Evolutionary conservation across 306 rosid genomes (phyloP).

Genomic region (Chamaecrista fasciculata): DNA sequence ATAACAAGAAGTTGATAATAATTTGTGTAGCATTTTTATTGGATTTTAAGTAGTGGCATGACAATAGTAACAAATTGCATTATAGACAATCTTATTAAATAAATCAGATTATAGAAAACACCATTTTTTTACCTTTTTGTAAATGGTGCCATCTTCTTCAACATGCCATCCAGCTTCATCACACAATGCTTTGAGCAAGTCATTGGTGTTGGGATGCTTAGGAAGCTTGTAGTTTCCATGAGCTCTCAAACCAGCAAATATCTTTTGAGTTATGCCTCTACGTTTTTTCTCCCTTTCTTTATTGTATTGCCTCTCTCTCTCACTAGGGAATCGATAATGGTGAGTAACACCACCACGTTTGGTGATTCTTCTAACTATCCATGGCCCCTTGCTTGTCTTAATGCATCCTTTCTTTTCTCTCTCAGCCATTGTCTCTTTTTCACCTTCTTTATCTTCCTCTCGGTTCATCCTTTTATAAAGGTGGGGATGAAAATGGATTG

Average conservation of each 20-base stretch:
- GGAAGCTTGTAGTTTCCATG: constrained; percentile 31
- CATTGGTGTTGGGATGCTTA: constrained; percentile 22
- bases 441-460: not conserved
- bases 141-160: constrained; percentile 28
- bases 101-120: too few relatives aligned
- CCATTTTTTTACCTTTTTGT: not conserved
- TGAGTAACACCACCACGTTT: constrained; percentile 20
- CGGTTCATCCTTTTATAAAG: not conserved
- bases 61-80: too few relatives aligned
- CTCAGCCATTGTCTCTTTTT: not conserved
- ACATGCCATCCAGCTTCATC: constrained; percentile 35
- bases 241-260: constrained; percentile 22
- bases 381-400: constrained; percentile 22
- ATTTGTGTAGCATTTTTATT: too few relatives aligned
- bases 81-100: too few relatives aligned
- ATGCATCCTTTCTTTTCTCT: constrained; percentile 25
- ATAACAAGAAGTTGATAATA: too few relatives aligned
- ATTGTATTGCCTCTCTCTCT: constrained; percentile 21
- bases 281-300: constrained; percentile 17
- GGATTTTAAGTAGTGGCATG: too few relatives aligned
- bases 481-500: too few relatives aligned
- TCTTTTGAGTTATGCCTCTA: not conserved
- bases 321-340: constrained; percentile 12
- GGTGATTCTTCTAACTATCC: constrained; percentile 21
- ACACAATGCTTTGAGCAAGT: constrained; percentile 22